Evolutionary conservation across 1,139 yeast genomes (phyloP).

Genomic region (Magnusiomyces paraingens): DNA sequence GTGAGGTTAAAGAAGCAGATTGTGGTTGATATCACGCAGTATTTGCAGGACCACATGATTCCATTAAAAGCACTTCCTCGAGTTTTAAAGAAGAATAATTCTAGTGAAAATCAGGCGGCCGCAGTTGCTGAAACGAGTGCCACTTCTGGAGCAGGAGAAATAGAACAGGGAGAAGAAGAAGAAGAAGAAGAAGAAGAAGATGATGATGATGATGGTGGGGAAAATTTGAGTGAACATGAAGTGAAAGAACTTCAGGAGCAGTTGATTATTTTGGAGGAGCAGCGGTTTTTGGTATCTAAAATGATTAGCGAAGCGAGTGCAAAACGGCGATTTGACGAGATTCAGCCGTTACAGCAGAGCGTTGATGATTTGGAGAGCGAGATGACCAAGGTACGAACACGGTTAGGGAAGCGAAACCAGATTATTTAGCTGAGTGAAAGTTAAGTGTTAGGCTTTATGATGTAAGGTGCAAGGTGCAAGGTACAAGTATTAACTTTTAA

Average conservation of each 20-base stretch:
- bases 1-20: conserved; percentile 42
- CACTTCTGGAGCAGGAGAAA: no score
- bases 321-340: conserved; percentile 71
- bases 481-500: no score
- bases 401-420: conserved; percentile 42
- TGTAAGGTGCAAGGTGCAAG: no score
- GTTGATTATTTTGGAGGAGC: conserved; percentile 82
- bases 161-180: conserved; percentile 2
- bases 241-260: conserved; percentile 62
- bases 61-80: conserved; percentile 47
- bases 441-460: no score
- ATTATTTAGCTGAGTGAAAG: not conserved
- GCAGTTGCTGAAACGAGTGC: conserved; percentile 7
- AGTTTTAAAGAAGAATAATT: conserved; percentile 31
- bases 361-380: conserved; percentile 51
- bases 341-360: conserved; percentile 54
- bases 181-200: conserved; percentile 11
- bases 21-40: conserved; percentile 41
- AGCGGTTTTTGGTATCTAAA: conserved; percentile 59
- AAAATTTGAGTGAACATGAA: conserved; percentile 31
- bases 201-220: conserved; percentile 16
- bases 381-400: conserved; percentile 43
- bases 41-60: conserved; percentile 49
- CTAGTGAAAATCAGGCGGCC: conserved; percentile 7
- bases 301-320: conserved; percentile 57